Evolutionary conservation across 2,329 filamentous ascomycete genomes (phyloP).

Genomic region (Zasmidium cellare): DNA sequence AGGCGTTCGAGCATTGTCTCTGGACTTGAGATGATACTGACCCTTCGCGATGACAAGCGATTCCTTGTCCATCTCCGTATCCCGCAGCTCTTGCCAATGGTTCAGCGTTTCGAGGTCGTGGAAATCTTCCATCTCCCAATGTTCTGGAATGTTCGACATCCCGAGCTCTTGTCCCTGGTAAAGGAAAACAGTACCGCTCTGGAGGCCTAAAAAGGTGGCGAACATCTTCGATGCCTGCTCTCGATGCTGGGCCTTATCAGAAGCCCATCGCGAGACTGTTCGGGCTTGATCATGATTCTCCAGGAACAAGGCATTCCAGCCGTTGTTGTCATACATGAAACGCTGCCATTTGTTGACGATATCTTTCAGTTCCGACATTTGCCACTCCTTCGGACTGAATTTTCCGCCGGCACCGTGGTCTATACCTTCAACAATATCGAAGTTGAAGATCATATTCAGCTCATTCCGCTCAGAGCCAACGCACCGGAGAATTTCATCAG

Average conservation of each 20-base stretch:
- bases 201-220: constrained; percentile 17
- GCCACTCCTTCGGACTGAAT: constrained; percentile 53
- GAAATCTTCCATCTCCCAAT: constrained; percentile 28
- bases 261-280: constrained; percentile 56
- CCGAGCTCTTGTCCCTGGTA: constrained; percentile 68
- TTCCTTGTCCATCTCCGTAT: constrained; percentile 7
- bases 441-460: constrained; percentile 70
- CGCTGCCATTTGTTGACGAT: constrained; percentile 60
- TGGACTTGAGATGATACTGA: constrained; percentile 39
- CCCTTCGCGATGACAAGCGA: constrained; percentile 8
- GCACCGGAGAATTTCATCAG: constrained; percentile 22
- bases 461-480: constrained; percentile 56
- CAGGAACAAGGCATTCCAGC: constrained; percentile 65
- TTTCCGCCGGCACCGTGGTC: constrained; percentile 43
- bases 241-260: constrained; percentile 50
- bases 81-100: constrained; percentile 29
- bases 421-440: constrained; percentile 57
- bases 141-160: constrained; percentile 48
- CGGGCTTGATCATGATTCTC: constrained; percentile 67
- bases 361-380: constrained; percentile 47
- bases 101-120: not conserved
- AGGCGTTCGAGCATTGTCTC: constrained; percentile 58
- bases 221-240: constrained; percentile 58
- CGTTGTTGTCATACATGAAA: constrained; percentile 60
- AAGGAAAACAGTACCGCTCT: constrained; percentile 55